phyloP scores from a whole-genome alignment of 2,329 filamentous ascomycete species.

The Teratosphaeriaceae sp. region DNA sequence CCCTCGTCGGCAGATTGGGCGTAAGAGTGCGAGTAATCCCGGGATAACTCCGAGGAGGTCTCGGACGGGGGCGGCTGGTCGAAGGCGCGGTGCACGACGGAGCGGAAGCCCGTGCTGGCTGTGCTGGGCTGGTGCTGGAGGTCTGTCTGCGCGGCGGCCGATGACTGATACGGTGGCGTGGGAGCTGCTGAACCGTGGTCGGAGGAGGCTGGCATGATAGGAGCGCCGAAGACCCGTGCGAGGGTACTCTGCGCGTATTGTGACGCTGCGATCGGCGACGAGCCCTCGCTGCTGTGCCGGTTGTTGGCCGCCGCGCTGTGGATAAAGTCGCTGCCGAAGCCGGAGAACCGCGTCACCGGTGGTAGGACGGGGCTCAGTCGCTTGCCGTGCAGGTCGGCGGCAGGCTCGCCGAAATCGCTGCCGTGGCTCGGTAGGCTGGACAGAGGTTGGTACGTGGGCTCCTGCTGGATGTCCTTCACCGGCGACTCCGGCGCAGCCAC shows the following conservation, averaged over 20 bases:
- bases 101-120: slow-evolving; percentile 39
- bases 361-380: slow-evolving; percentile 35
- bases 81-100: slow-evolving; percentile 59
- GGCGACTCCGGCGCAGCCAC: background rate
- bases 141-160: background rate
- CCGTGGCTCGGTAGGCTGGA: slow-evolving; percentile 2
- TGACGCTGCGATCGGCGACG: background rate
- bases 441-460: slow-evolving; percentile 6
- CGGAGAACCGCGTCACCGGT: slow-evolving; percentile 37
- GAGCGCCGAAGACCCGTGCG: slow-evolving; percentile 4
- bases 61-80: slow-evolving; percentile 53
- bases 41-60: slow-evolving; percentile 44
- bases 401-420: slow-evolving; percentile 4
- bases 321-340: slow-evolving; percentile 33
- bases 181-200: background rate
- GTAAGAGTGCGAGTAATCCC: slow-evolving; percentile 32
- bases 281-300: background rate
- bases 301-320: slow-evolving; percentile 6
- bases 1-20: slow-evolving; percentile 4
- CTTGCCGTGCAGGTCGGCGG: slow-evolving; percentile 9
- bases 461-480: background rate
- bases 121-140: slow-evolving; percentile 30
- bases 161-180: background rate
- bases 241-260: slow-evolving; percentile 1
- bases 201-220: no score